A percentile compares a stretch with the other conserved stretches of the same genome.
Evolutionary conservation across 1,139 yeast genomes (phyloP).

Genomic region (Kodamaea anthophila): DNA sequence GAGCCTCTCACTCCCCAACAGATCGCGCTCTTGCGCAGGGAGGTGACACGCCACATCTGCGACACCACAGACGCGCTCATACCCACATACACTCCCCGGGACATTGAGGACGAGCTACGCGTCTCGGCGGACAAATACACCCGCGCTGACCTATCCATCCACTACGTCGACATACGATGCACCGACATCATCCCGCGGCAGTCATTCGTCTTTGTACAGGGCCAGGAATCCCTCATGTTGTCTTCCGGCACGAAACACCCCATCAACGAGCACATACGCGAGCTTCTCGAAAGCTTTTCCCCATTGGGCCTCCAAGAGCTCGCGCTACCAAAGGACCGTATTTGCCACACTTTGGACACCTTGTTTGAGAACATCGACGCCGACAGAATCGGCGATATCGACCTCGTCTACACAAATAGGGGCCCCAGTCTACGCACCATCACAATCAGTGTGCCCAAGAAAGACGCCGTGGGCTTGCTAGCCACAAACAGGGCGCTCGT

Average conservation of each 20-base stretch:
- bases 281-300: slow-evolving; percentile 10
- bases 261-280: slow-evolving; percentile 6
- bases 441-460: slow-evolving; percentile 18
- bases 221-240: slow-evolving; percentile 6
- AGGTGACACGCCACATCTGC: slow-evolving; percentile 7
- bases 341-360: slow-evolving; percentile 8
- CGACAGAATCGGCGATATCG: slow-evolving; percentile 10
- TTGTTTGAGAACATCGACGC: slow-evolving; percentile 5
- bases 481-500: slow-evolving; percentile 5
- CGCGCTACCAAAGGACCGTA: slow-evolving; percentile 7
- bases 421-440: slow-evolving; percentile 17
- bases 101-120: slow-evolving; percentile 7
- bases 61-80: too few species aligned
- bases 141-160: slow-evolving; percentile 6
- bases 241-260: slow-evolving; percentile 7
- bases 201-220: slow-evolving; percentile 10
- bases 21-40: slow-evolving; percentile 7
- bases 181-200: slow-evolving; percentile 10
- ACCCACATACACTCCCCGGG: too few species aligned
- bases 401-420: slow-evolving; percentile 10
- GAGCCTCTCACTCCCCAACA: slow-evolving; percentile 7
- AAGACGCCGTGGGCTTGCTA: slow-evolving; percentile 14
- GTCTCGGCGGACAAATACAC: slow-evolving; percentile 8
- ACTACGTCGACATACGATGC: slow-evolving; percentile 11
- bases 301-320: slow-evolving; percentile 11